Conservation (phyloP, 148 eudicot genomes). For the Camellia japonica region DNA sequence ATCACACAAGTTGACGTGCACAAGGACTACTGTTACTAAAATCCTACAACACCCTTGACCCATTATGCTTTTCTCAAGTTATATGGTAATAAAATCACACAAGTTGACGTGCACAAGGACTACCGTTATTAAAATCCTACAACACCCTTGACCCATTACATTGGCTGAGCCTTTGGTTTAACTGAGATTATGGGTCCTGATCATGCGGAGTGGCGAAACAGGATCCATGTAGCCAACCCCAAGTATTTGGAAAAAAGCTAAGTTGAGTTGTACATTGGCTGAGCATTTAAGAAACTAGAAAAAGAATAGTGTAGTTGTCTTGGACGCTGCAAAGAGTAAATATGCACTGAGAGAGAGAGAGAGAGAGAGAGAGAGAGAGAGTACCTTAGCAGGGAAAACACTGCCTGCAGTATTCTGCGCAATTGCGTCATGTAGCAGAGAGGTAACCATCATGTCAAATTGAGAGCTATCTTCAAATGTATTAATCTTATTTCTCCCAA, state of each 20-base stretch:
- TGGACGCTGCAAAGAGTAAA: background rate
- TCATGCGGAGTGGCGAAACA: background rate
- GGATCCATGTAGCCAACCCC: background rate
- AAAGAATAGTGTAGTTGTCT: background rate
- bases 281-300: background rate
- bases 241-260: background rate
- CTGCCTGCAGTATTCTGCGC: constrained; percentile 85
- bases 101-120: background rate
- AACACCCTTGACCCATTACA: background rate
- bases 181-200: constrained; percentile 4
- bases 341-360: background rate
- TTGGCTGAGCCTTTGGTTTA: background rate
- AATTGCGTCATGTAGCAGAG: constrained; percentile 70
- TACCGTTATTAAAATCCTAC: background rate
- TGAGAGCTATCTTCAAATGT: constrained; percentile 52
- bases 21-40: background rate
- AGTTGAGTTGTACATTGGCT: background rate
- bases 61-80: background rate
- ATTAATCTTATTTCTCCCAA: constrained; percentile 58
- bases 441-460: constrained; percentile 39
- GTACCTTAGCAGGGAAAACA: constrained; percentile 74
- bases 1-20: background rate
- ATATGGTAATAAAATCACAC: background rate
- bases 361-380: constrained; percentile 5
- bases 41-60: background rate